phyloP scores from a whole-genome alignment of 805 yeast genomes.

The Kazachstania bromeliacearum region DNA sequence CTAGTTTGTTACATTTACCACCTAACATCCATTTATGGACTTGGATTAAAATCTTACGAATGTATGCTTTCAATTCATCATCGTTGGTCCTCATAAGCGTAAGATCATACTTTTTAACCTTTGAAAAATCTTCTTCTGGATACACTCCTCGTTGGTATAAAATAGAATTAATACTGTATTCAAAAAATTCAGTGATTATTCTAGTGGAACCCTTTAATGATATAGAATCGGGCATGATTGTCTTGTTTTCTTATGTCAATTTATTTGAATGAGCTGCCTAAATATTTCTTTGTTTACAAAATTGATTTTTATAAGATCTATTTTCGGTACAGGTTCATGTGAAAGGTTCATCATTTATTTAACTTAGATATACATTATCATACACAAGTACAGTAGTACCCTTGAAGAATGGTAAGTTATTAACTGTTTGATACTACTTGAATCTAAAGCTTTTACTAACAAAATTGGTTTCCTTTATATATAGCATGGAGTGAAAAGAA shows the following conservation, averaged over 20 bases:
- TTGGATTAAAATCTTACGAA: slow-evolving; percentile 58
- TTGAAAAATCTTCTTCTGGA: slow-evolving; percentile 74
- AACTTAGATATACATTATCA: no score
- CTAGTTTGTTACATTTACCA: slow-evolving; percentile 56
- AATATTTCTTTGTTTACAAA: no score
- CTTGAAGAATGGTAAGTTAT: no score
- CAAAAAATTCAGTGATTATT: slow-evolving; percentile 73
- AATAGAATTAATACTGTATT: slow-evolving; percentile 69
- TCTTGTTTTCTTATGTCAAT: no score
- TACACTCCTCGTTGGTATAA: slow-evolving; percentile 85
- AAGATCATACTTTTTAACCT: slow-evolving; percentile 71
- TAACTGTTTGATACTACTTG: no score
- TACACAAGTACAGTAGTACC: no score
- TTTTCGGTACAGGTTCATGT: no score
- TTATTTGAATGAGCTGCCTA: no score
- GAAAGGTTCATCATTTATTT: no score
- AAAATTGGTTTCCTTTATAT: slow-evolving; percentile 2
- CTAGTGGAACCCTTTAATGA: slow-evolving; percentile 70
- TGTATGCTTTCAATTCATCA: slow-evolving; percentile 64
- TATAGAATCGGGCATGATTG: slow-evolving; percentile 22
- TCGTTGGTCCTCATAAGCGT: slow-evolving; percentile 64
- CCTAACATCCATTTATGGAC: slow-evolving; percentile 65
- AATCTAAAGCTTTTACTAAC: background rate
- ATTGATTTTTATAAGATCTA: no score
- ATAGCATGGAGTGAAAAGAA: slow-evolving; percentile 67